Evolutionary conservation across 345 rosid species (phyloP).

Genomic region (Hevea brasiliensis): DNA sequence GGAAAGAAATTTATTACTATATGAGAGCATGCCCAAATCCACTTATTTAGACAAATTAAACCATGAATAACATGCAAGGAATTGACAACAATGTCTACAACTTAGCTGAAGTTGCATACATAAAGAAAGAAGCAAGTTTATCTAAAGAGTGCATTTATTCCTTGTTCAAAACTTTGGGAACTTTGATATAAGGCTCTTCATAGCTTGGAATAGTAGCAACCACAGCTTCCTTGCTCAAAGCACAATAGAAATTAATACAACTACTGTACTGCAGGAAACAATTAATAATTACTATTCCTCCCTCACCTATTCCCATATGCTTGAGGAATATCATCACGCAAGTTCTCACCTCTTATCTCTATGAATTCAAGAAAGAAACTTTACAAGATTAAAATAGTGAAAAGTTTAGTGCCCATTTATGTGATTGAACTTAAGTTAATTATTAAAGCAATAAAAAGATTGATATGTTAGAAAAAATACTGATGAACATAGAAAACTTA

Average conservation of each 20-base stretch:
- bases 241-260: constrained; percentile 7
- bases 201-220: constrained; percentile 65
- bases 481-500: no score
- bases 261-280: background rate
- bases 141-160: constrained; percentile 32
- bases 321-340: constrained; percentile 72
- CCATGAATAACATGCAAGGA: background rate
- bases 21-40: background rate
- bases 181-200: constrained; percentile 62
- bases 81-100: no score
- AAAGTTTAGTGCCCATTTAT: no score
- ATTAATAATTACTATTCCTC: background rate
- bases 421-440: no score
- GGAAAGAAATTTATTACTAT: background rate
- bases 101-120: no score
- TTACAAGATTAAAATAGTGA: no score
- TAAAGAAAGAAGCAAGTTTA: no score
- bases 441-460: no score
- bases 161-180: constrained; percentile 74
- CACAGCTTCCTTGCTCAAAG: constrained; percentile 49
- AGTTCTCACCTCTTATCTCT: constrained; percentile 65
- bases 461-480: no score
- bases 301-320: constrained; percentile 60
- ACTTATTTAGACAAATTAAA: no score
- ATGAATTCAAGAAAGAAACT: constrained; percentile 19